Evolutionary conservation across 192 early-diverging fungal genomes (phyloP).

Genomic region (Coemansia sp.): DNA sequence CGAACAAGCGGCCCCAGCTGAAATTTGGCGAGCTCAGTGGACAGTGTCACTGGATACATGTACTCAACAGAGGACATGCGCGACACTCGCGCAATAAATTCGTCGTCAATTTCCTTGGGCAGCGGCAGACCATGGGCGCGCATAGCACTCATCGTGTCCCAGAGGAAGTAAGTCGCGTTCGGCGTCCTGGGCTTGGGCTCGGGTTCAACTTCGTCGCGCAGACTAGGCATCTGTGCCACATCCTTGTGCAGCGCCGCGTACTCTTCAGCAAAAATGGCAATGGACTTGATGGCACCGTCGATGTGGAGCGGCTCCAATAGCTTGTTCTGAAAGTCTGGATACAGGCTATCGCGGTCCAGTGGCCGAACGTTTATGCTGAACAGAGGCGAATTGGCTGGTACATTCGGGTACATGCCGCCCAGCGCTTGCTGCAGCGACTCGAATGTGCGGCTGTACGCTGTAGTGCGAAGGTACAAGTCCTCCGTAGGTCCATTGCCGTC

Average conservation of each 20-base stretch:
- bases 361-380: constrained; percentile 40
- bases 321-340: constrained; percentile 24
- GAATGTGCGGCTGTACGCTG: constrained; percentile 64
- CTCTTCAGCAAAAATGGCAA: constrained; percentile 7
- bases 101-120: constrained; percentile 26
- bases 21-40: constrained; percentile 28
- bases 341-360: constrained; percentile 28
- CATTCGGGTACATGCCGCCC: constrained; percentile 63
- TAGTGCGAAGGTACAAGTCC: constrained; percentile 60
- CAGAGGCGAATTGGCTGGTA: not conserved
- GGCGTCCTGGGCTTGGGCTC: constrained; percentile 1
- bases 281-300: constrained; percentile 11
- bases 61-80: constrained; percentile 20
- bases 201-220: constrained; percentile 12
- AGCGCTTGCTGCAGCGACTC: constrained; percentile 68
- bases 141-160: constrained; percentile 26
- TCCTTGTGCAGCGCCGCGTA: constrained; percentile 17
- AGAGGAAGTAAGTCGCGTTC: constrained; percentile 7
- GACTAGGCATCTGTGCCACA: constrained; percentile 16
- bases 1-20: constrained; percentile 29
- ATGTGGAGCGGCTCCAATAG: constrained; percentile 19
- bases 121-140: constrained; percentile 27
- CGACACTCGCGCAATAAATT: constrained; percentile 21
- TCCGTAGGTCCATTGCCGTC: constrained; percentile 2
- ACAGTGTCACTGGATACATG: constrained; percentile 18